phyloP scores from a whole-genome alignment of 2,329 filamentous ascomycete species.

The Camptophora hylomeconis region DNA sequence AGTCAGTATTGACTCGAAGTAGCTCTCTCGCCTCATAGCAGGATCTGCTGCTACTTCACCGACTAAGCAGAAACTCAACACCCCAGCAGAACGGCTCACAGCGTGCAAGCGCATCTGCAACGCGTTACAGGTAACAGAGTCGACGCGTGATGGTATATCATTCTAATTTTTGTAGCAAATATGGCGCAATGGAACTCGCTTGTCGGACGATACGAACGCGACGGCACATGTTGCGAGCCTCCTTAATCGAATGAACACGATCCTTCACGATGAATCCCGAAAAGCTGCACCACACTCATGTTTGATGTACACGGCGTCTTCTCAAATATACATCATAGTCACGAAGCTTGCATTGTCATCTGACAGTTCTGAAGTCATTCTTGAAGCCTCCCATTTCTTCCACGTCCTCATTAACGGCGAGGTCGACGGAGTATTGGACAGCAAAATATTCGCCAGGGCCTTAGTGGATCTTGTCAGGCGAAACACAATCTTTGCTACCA shows the following conservation, averaged over 20 bases:
- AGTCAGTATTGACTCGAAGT: conserved; percentile 8
- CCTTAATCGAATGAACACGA: conserved; percentile 45
- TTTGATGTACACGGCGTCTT: conserved; percentile 70
- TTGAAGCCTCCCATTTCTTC: conserved; percentile 74
- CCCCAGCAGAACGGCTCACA: conserved; percentile 46
- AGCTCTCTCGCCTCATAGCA: conserved; percentile 52
- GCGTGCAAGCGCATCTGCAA: conserved; percentile 51
- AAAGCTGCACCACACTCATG: conserved; percentile 83
- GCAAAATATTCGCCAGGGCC: conserved; percentile 69
- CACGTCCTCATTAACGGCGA: conserved; percentile 90
- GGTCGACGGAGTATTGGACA: conserved; percentile 87
- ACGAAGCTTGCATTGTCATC: conserved; percentile 78
- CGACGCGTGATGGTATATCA: neutral
- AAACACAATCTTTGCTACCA: conserved; percentile 52
- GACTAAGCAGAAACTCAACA: conserved; percentile 39
- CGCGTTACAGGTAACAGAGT: conserved; percentile 36
- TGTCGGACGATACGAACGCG: conserved; percentile 38
- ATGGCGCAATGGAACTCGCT: conserved; percentile 44
- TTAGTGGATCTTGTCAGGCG: conserved; percentile 71
- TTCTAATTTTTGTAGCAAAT: conserved; percentile 34
- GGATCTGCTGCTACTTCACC: conserved; percentile 34
- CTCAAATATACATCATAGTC: conserved; percentile 80
- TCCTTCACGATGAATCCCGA: conserved; percentile 80
- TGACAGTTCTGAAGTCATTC: conserved; percentile 73
- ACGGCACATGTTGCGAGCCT: conserved; percentile 37